Percentiles rank a stretch among this genome's conserved stretches.
These are phyloP conservation scores for Porodaedalea pini DNA, from an alignment of 1,284 basidiomycete species.

Conservation along the genomic window DNA sequence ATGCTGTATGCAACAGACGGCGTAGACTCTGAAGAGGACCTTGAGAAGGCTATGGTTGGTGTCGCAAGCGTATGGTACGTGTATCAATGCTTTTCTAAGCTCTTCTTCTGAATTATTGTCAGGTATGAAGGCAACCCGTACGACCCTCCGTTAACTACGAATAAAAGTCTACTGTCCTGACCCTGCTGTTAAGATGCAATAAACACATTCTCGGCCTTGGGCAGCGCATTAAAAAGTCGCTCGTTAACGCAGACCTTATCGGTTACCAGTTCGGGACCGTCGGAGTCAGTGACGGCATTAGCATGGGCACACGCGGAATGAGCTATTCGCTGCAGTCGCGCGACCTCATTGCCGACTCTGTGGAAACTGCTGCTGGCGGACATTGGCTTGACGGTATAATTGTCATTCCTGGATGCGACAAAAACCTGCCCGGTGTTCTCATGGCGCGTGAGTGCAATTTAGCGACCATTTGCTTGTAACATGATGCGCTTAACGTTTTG, in stretches of 20 bases:
- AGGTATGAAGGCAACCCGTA: conserved; percentile 92
- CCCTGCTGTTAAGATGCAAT: conserved; percentile 66
- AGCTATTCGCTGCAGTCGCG: conserved; percentile 92
- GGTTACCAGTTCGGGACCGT: conserved; percentile 98
- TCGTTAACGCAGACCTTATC: conserved; percentile 71
- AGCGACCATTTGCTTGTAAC: conserved; percentile 4
- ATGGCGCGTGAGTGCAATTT: conserved; percentile 73
- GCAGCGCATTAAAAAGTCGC: conserved; percentile 79
- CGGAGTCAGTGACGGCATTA: conserved; percentile 96
- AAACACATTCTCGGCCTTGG: conserved; percentile 89
- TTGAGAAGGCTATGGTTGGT: conserved; percentile 94
- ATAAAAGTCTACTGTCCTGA: conserved; percentile 9
- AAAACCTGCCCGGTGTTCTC: conserved; percentile 96
- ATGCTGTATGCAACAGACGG: conserved; percentile 97
- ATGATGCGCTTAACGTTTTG: conserved; percentile 26
- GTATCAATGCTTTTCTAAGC: conserved; percentile 12
- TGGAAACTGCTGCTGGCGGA: conserved; percentile 94
- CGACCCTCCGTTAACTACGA: conserved; percentile 30
- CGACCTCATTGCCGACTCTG: conserved; percentile 95
- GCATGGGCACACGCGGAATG: conserved; percentile 94
- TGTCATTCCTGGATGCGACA: conserved; percentile 93
- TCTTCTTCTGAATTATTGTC: conserved; percentile 14
- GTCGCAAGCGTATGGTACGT: conserved; percentile 90
- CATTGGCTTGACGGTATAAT: conserved; percentile 99
- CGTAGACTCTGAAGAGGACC: conserved; percentile 72